Base-by-base conservation (phyloP, 1,139 yeast genomes). In the Yamadazyma dendronema region DNA sequence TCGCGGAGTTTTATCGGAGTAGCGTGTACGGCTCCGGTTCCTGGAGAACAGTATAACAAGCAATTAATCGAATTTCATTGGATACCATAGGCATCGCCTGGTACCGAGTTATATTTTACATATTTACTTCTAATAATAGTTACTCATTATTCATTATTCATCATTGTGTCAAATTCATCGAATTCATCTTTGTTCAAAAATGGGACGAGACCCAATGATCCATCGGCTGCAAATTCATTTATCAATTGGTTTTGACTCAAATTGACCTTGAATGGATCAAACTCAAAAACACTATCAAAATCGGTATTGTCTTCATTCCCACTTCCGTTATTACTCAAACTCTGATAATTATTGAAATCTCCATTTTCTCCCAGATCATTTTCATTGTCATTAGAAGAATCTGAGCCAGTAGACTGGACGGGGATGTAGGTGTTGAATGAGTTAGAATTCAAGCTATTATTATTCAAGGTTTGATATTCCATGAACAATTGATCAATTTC, bases 211-310 rank as follows among this genome's bases (percentile, higher is more conserved):
- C 85, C 87, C 32, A 80, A 57, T 0, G 86, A 80, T 0, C 85
- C 85, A 59, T 80, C 87, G 11, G 84, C 84, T 10, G 80, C 84
- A 57, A 79, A 80, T 44, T 78, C 84, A 44, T 67, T 67, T 47
- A 69, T 56, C 54, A 70, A 54, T 48, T 58, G 45, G 50, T 74
- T 55, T 49, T 67, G 62, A 37, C 56, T 57, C 28, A 63, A 46
- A 41, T 61, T 60, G 30, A 62, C 61, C 33, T 67, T 64, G 46
- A 62, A 69, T 4, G 74, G 75, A 44, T 70, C 75, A 46, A 68
- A 68, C 36, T 60, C 59, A 16, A 70, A 52, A 3, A 67, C 49
- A 17, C 49, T 56, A 21, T 64, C 69, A 14, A 63, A 46, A 14
- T 48, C 49, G 12, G 29, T 31, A 19, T 40, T 45, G 28, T 58